A percentile compares a stretch with the other conserved stretches of the same genome.
phyloP scores from a whole-genome alignment of 1,284 basidiomycete species.

The Cryptococcus deneoformans region DNA sequence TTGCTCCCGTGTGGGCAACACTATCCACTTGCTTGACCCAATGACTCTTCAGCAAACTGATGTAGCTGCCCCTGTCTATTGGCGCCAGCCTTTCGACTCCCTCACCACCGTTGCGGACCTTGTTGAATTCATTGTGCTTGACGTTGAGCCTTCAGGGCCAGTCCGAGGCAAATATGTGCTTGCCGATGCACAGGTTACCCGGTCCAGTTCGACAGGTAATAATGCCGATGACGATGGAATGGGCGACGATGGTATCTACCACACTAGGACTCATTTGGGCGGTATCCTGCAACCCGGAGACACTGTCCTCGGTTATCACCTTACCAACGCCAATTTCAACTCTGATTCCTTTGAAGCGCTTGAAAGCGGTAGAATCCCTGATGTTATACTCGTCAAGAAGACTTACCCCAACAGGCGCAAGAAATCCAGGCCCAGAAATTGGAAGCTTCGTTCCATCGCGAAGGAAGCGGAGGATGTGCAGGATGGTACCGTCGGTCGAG shows the following conservation, averaged over 20 bases:
- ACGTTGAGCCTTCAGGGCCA: conserved; percentile 79
- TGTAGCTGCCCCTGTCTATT: conserved; percentile 82
- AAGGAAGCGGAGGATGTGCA: conserved; percentile 82
- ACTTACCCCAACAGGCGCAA: conserved; percentile 92
- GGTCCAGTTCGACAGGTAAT: conserved; percentile 61
- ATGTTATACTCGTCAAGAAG: conserved; percentile 93
- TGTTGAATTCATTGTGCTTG: conserved; percentile 92
- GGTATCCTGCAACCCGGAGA: conserved; percentile 94
- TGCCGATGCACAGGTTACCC: conserved; percentile 92
- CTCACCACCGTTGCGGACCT: conserved; percentile 81
- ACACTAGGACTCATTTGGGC: conserved; percentile 95
- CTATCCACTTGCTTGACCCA: conserved; percentile 87
- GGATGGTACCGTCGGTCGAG: conserved; percentile 64
- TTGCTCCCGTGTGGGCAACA: conserved; percentile 88
- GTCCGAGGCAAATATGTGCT: conserved; percentile 73
- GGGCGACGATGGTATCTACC: conserved; percentile 74
- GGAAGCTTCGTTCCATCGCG: conserved; percentile 90
- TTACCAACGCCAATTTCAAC: conserved; percentile 91
- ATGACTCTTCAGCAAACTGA: conserved; percentile 81
- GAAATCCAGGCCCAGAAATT: conserved; percentile 79
- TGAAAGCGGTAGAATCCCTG: conserved; percentile 71
- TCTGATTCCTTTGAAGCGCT: conserved; percentile 79
- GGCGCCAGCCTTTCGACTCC: conserved; percentile 82
- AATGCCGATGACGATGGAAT: conserved; percentile 48
- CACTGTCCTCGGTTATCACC: conserved; percentile 84